Evolutionary conservation across 108 stramenopile genomes (phyloP).

Genomic region (Nitzschia palea): DNA sequence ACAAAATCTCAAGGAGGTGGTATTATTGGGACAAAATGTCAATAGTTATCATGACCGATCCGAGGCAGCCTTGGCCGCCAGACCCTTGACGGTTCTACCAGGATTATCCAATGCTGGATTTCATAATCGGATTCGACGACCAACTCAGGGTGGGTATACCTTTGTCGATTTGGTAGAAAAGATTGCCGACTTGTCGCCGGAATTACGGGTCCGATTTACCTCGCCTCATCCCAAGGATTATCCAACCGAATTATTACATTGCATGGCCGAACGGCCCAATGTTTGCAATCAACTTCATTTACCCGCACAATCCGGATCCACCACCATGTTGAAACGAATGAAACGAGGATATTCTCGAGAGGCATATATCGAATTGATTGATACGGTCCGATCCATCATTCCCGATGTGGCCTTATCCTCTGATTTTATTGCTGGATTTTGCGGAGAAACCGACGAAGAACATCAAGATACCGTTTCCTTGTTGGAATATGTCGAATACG

Average conservation of each 20-base stretch:
- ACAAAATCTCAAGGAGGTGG: conserved; percentile 90
- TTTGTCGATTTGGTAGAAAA: conserved; percentile 94
- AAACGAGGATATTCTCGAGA: conserved; percentile 94
- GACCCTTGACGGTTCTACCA: conserved; percentile 22
- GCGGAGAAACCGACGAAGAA: conserved; percentile 96
- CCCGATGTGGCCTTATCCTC: conserved; percentile 91
- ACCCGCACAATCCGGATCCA: conserved; percentile 95
- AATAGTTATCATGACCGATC: conserved; percentile 95
- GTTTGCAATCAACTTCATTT: conserved; percentile 93
- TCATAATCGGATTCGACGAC: conserved; percentile 67
- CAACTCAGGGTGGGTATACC: conserved; percentile 78
- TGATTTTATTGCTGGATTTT: conserved; percentile 99
- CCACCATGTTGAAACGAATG: conserved; percentile 90
- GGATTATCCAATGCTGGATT: conserved; percentile 86
- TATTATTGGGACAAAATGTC: conserved; percentile 97
- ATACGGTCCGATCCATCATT: conserved; percentile 64
- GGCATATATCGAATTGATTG: conserved; percentile 89
- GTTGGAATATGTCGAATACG: conserved; percentile 86
- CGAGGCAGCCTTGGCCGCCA: conserved; percentile 37
- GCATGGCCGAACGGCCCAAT: conserved; percentile 92
- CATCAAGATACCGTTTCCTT: conserved; percentile 90
- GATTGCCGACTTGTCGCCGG: conserved; percentile 83
- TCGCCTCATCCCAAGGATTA: conserved; percentile 99
- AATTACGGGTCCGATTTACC: conserved; percentile 95
- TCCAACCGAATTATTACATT: conserved; percentile 78